Base-by-base conservation (phyloP, 1,139 yeast genomes). In the Kodamaea plutei region DNA sequence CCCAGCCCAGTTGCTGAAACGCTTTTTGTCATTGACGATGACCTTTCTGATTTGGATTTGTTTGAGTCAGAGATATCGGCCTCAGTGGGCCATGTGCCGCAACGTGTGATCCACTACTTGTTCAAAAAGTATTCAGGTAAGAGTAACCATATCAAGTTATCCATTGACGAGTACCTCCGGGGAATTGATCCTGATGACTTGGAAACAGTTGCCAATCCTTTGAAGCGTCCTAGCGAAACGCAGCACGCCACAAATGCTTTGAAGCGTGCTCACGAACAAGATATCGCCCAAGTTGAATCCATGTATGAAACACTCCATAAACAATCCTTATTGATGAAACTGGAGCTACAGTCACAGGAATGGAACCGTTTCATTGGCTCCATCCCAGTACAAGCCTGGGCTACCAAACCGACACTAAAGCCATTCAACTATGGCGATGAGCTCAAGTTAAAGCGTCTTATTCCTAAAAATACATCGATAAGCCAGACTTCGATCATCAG, bases 361-460 rank as follows among this genome's bases (percentile, higher is more conserved):
- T 58, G 66, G 65, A 43, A 41, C 18, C 47, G 57, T 24, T 81
- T 67, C 45, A 64, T 87, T 15, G 96, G 96, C 0, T 69, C 87
- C 1, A 46, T 85, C 16, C 80, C 79, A 39, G 76, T 83, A 1
- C 79, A 76, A 32, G 89, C 87, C 2, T 82, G 89, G 84, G 88
- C 94, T 7, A 85, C 95, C 0, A 61, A 95, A 29, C 85, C 93
- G 0, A 81, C 84, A 0, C 45, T 67, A 24, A 62, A 61, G 26
- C 70, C 79, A 0, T 56, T 80, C 5, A 50, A 64, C 31, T 75
- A 71, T 48, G 72, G 74, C 11, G 74, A 82, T 22, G 54, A 47
- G 15, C 50, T 80, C 26, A 51, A 58, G 5, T 48, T 82, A 8
- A 59, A 43, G 31, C 48, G 59, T 28, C 44, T 52, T 24, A 54